Evolutionary conservation across 306 rosid genomes (phyloP).

Genomic region (Myrica gale): DNA sequence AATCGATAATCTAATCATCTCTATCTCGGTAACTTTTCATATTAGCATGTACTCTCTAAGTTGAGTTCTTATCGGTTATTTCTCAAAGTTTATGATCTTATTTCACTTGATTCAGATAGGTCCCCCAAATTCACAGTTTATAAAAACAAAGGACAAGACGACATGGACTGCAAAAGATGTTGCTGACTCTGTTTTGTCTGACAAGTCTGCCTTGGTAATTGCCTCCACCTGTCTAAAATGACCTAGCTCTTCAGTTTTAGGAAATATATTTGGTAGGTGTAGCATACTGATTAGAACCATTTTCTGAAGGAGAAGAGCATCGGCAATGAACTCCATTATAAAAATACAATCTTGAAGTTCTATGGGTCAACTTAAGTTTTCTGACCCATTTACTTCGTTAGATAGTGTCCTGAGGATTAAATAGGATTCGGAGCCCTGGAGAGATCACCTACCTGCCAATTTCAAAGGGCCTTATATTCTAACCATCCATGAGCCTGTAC

Average conservation of each 20-base stretch:
- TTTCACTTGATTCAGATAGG: slow-evolving; percentile 71
- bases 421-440: background rate
- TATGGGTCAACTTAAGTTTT: background rate
- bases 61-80: slow-evolving; percentile 16
- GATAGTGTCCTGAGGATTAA: background rate
- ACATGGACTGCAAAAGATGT: slow-evolving; percentile 87
- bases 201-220: slow-evolving; percentile 86
- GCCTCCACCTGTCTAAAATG: background rate
- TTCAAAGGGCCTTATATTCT: background rate
- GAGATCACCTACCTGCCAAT: background rate
- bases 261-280: background rate
- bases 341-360: background rate
- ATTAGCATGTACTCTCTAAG: slow-evolving; percentile 13
- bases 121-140: slow-evolving; percentile 68
- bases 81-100: slow-evolving; percentile 36
- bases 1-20: slow-evolving; percentile 72
- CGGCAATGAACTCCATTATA: background rate
- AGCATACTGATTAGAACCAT: background rate
- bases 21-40: slow-evolving; percentile 74
- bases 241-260: background rate
- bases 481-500: background rate
- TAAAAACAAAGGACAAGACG: slow-evolving; percentile 78
- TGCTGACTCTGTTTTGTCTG: slow-evolving; percentile 94
- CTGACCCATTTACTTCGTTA: background rate
- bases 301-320: background rate